Conservation (phyloP, 2,329 filamentous ascomycete genomes). For the Metarhizium sp. region DNA sequence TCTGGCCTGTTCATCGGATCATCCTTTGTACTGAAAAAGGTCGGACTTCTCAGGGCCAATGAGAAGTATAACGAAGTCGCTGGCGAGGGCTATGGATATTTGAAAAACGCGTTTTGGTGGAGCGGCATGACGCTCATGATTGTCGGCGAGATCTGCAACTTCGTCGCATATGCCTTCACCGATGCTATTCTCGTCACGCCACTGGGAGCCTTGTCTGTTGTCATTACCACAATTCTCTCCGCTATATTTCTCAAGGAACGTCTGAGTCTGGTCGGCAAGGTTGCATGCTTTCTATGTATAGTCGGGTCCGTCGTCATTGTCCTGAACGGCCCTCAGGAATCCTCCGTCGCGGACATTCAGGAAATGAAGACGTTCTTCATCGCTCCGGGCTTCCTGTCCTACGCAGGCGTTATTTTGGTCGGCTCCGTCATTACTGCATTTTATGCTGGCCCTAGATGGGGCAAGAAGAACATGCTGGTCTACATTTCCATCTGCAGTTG, state of each 20-base stretch:
- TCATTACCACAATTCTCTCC: slow-evolving; percentile 82
- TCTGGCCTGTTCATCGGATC: slow-evolving; percentile 90
- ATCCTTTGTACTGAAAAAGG: slow-evolving; percentile 94
- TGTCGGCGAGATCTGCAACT: slow-evolving; percentile 91
- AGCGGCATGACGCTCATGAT: slow-evolving; percentile 94
- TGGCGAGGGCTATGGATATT: slow-evolving; percentile 92
- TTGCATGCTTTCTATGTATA: slow-evolving; percentile 92
- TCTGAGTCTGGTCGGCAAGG: slow-evolving; percentile 89
- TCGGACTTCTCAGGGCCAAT: slow-evolving; percentile 83
- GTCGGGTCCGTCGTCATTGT: slow-evolving; percentile 89
- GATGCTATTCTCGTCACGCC: slow-evolving; percentile 94
- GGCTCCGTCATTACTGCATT: slow-evolving; percentile 63
- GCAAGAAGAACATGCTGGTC: slow-evolving; percentile 95
- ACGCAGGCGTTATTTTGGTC: slow-evolving; percentile 73
- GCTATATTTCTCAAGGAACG: slow-evolving; percentile 95
- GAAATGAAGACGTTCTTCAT: slow-evolving; percentile 87
- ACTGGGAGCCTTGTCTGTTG: slow-evolving; percentile 81
- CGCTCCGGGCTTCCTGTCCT: slow-evolving; percentile 75
- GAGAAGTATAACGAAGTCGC: slow-evolving; percentile 94
- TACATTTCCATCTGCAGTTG: slow-evolving; percentile 95
- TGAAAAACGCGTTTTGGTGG: slow-evolving; percentile 97
- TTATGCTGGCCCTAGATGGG: slow-evolving; percentile 78
- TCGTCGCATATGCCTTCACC: slow-evolving; percentile 92
- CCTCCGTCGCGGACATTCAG: slow-evolving; percentile 78
- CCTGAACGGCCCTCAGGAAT: slow-evolving; percentile 81